Percentiles rank a stretch among this genome's conserved stretches.
Evolutionary conservation across 305 asterid genomes (phyloP).

Genomic region (Andrographis paniculata): DNA sequence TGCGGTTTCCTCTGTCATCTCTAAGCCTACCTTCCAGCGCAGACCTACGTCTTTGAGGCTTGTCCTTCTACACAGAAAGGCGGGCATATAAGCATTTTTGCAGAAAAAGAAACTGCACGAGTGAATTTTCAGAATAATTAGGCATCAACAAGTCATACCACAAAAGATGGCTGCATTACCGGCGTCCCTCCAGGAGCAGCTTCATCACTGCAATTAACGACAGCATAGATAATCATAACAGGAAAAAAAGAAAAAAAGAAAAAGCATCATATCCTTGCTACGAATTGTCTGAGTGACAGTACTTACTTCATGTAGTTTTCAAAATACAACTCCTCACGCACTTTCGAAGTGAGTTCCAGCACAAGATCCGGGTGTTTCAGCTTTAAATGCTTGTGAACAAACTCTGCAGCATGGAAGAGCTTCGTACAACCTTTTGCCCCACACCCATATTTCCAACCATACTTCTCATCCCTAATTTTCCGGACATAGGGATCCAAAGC

Average conservation of each 20-base stretch:
- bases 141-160: constrained; percentile 35
- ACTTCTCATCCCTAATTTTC: constrained; percentile 97
- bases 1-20: constrained; percentile 73
- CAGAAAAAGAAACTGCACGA: constrained; percentile 11
- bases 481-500: constrained; percentile 89
- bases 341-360: constrained; percentile 70
- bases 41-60: constrained; percentile 61
- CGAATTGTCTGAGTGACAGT: background rate
- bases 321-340: constrained; percentile 84
- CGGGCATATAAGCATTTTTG: constrained; percentile 9
- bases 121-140: background rate
- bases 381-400: constrained; percentile 89
- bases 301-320: constrained; percentile 95
- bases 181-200: constrained; percentile 97
- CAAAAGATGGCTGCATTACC: constrained; percentile 75
- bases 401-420: constrained; percentile 96
- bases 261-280: constrained; percentile 7
- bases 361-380: constrained; percentile 89
- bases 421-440: constrained; percentile 99
- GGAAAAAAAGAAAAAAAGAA: background rate
- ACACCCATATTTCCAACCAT: constrained; percentile 99
- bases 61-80: constrained; percentile 64
- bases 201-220: constrained; percentile 58
- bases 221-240: background rate
- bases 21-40: constrained; percentile 57